A percentile compares a stretch with the other conserved stretches of the same genome.
phyloP scores from a whole-genome alignment of 1,284 basidiomycete genomes.

The Fomes fomentarius region DNA sequence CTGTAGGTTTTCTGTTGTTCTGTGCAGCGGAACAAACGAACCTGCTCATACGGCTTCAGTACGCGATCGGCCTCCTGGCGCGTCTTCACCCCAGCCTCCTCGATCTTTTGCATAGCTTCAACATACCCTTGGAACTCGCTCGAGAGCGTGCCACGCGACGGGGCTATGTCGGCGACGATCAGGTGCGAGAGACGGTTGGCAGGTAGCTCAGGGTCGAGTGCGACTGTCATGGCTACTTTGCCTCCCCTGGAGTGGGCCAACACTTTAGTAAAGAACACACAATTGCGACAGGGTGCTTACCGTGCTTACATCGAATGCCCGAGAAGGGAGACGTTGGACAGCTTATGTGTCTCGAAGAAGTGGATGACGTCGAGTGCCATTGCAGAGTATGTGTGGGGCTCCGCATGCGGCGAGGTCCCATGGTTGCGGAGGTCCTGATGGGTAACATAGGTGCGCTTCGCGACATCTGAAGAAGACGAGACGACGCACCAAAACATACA shows the following conservation, averaged over 20 bases:
- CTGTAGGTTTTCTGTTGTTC: too few species aligned
- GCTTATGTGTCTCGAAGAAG: conserved; percentile 54
- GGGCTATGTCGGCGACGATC: conserved; percentile 84
- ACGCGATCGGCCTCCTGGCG: conserved; percentile 70
- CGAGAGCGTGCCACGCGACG: conserved; percentile 63
- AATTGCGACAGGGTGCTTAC: too few species aligned
- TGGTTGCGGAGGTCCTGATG: conserved; percentile 83
- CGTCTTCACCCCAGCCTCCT: conserved; percentile 53
- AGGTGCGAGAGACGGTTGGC: conserved; percentile 57
- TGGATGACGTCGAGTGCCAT: conserved; percentile 77
- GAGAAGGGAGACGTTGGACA: conserved; percentile 69
- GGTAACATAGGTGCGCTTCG: not conserved
- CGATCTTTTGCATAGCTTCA: conserved; percentile 71
- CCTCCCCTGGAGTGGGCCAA: conserved; percentile 90
- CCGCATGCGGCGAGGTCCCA: conserved; percentile 74
- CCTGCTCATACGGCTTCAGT: conserved; percentile 64
- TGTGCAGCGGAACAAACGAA: conserved; percentile 31
- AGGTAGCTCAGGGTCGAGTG: conserved; percentile 58
- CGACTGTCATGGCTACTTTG: conserved; percentile 83
- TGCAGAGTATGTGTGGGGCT: conserved; percentile 69
- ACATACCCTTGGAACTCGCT: conserved; percentile 70
- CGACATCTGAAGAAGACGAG: not conserved
- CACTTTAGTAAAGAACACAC: too few species aligned
- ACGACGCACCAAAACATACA: conserved; percentile 74
- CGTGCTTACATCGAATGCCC: conserved; percentile 80